phyloP scores from a whole-genome alignment of 495 filamentous ascomycete genomes.

The Cenococcum geophilum region DNA sequence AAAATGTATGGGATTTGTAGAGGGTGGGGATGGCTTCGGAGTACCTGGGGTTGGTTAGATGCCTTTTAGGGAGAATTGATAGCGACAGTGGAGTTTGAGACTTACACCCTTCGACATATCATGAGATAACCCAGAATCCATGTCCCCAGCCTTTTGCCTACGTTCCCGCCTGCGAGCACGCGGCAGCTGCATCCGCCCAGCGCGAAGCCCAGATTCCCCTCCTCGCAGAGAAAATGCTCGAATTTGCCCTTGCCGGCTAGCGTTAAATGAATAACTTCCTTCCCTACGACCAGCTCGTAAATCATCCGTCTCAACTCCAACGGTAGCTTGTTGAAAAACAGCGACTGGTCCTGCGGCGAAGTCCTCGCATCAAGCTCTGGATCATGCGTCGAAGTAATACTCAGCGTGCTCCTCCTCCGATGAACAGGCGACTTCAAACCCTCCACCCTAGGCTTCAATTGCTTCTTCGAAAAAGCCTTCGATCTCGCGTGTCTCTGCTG shows the following conservation, averaged over 20 bases:
- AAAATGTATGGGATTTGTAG: constrained; percentile 24
- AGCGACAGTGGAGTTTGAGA: not conserved
- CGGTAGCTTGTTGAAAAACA: constrained; percentile 21
- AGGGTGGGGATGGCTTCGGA: constrained; percentile 20
- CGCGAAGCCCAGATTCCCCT: constrained; percentile 26
- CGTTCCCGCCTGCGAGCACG: constrained; percentile 15
- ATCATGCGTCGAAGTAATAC: not conserved
- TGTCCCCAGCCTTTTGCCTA: constrained; percentile 6
- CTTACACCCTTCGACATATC: constrained; percentile 19
- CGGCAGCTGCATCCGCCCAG: not conserved
- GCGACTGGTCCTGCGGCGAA: constrained; percentile 8
- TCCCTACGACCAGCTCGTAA: constrained; percentile 17
- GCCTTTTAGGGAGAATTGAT: not conserved
- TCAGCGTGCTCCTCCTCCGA: not conserved
- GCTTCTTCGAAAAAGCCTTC: not conserved
- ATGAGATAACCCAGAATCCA: not conserved
- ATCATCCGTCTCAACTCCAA: constrained; percentile 22
- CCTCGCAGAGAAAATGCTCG: constrained; percentile 26
- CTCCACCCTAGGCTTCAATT: too few species aligned
- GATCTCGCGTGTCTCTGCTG: not conserved
- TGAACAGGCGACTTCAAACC: not conserved
- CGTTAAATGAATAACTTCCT: constrained; percentile 23
- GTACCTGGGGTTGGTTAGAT: constrained; percentile 14
- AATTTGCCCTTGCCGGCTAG: constrained; percentile 4
- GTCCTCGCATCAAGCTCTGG: constrained; percentile 16